These are phyloP conservation scores for Eucalyptus polybractea DNA, from an alignment of 345 rosid genomes.

Conservation along the genomic window DNA sequence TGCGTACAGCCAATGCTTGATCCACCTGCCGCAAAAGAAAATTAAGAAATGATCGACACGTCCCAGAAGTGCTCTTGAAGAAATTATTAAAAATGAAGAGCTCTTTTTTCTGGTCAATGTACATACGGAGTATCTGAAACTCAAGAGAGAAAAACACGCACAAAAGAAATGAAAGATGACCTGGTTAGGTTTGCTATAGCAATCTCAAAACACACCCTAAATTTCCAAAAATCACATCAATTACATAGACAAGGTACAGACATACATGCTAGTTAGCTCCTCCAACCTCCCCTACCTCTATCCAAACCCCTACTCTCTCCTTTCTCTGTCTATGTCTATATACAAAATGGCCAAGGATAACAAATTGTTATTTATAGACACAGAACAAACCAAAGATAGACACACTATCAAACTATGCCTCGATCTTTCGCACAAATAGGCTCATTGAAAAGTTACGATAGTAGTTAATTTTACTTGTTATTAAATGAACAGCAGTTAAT, in stretches of 20 bases:
- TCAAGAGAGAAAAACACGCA: neutral
- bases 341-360: neutral
- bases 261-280: neutral
- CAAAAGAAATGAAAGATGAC: neutral
- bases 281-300: neutral
- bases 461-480: neutral
- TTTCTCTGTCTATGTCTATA: neutral
- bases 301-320: neutral
- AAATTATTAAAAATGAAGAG: neutral
- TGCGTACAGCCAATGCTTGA: constrained; percentile 66
- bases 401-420: neutral
- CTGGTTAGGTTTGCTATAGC: neutral
- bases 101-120: neutral
- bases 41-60: neutral
- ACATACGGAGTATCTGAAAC: neutral
- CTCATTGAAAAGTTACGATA: neutral
- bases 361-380: neutral
- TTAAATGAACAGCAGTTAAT: neutral
- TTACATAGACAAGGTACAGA: neutral
- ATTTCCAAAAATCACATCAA: neutral
- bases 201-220: neutral
- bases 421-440: neutral
- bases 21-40: constrained; percentile 54
- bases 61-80: neutral
- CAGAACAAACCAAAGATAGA: neutral